Evolutionary conservation across 805 yeast genomes (phyloP).

Genomic region (Candida parachauliodes): DNA sequence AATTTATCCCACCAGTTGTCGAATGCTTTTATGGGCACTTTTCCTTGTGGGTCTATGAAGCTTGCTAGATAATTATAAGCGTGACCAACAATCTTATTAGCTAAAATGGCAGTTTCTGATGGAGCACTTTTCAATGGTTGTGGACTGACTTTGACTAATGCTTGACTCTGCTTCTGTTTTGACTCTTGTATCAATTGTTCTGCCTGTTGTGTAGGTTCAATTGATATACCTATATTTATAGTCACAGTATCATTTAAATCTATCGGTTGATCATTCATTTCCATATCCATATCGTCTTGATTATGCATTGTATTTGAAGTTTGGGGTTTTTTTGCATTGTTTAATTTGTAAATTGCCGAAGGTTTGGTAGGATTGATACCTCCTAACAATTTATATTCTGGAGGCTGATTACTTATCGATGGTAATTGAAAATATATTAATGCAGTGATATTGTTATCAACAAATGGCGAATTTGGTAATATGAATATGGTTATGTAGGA

Average conservation of each 20-base stretch:
- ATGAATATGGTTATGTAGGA: slow-evolving; percentile 82
- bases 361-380: slow-evolving; percentile 66
- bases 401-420: slow-evolving; percentile 11
- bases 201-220: slow-evolving; percentile 74
- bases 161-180: slow-evolving; percentile 22
- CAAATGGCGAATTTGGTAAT: slow-evolving; percentile 69
- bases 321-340: slow-evolving; percentile 22
- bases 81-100: slow-evolving; percentile 84
- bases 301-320: slow-evolving; percentile 34
- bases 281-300: slow-evolving; percentile 39
- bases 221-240: slow-evolving; percentile 76
- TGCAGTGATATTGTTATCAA: slow-evolving; percentile 71
- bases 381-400: slow-evolving; percentile 64
- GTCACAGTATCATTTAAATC: slow-evolving; percentile 24
- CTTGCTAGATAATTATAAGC: slow-evolving; percentile 90
- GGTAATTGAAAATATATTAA: slow-evolving; percentile 86
- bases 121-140: slow-evolving; percentile 11
- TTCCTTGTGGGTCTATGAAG: slow-evolving; percentile 76
- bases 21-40: slow-evolving; percentile 81
- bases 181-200: slow-evolving; percentile 49
- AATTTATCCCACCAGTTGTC: slow-evolving; percentile 97
- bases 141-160: slow-evolving; percentile 14
- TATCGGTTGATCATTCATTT: slow-evolving; percentile 28
- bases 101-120: slow-evolving; percentile 49
- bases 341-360: slow-evolving; percentile 85